Percentiles rank a stretch among this genome's conserved stretches.
These are phyloP conservation scores for Linnemannia exigua DNA, from an alignment of 192 early-diverging fungal species.

Conservation along the genomic window DNA sequence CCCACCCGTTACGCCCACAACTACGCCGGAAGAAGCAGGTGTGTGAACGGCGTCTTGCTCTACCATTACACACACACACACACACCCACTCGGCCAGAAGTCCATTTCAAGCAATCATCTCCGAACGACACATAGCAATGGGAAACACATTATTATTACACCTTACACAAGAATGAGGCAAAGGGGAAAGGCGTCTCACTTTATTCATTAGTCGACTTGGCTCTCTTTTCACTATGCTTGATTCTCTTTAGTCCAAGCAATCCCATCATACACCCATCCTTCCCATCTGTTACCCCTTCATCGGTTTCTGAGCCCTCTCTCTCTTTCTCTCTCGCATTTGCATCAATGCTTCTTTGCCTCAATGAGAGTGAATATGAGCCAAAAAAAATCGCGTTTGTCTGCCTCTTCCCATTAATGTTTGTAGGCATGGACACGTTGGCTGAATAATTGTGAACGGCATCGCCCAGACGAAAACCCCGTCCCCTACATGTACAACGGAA, in stretches of 20 bases:
- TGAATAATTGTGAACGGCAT: background rate
- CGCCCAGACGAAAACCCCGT: background rate
- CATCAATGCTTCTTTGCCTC: background rate
- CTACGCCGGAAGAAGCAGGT: background rate
- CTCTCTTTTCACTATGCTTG: background rate
- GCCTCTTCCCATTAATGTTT: background rate
- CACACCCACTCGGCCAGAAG: background rate
- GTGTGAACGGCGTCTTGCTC: background rate
- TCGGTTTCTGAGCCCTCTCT: conserved; percentile 22
- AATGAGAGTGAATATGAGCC: no score
- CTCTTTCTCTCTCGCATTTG: background rate
- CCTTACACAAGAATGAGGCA: background rate
- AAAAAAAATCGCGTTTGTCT: background rate
- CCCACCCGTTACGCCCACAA: background rate
- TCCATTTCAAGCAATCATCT: conserved; percentile 13
- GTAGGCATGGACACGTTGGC: background rate
- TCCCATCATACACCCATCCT: background rate
- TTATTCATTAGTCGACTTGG: background rate
- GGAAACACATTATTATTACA: background rate
- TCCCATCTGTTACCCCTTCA: background rate
- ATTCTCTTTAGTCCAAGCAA: background rate
- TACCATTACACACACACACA: background rate
- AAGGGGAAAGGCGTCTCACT: conserved; percentile 1
- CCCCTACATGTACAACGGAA: no score
- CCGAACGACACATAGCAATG: background rate